Percentiles rank a stretch among this genome's conserved stretches.
Conservation (phyloP, 345 rosid species). For the Populus alba region DNA sequence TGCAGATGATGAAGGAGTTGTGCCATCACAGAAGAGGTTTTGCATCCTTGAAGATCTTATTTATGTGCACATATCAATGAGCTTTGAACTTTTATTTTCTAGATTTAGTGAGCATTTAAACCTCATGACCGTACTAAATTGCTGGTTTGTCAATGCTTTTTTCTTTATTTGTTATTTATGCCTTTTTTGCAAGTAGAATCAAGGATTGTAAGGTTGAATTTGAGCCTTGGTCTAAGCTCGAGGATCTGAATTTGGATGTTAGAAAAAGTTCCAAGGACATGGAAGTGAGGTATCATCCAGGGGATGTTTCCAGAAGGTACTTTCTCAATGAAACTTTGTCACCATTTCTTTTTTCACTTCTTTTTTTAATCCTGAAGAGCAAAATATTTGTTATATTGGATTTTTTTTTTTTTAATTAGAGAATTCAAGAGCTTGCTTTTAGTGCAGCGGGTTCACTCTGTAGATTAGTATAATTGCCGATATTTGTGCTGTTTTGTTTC, state of each 20-base stretch:
- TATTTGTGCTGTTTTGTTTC: background rate
- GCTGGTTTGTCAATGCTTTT: background rate
- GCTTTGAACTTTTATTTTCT: background rate
- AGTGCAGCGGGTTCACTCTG: background rate
- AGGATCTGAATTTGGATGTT: conserved; percentile 70
- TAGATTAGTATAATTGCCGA: background rate
- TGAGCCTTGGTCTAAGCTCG: conserved; percentile 72
- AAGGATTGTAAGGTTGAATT: conserved; percentile 51
- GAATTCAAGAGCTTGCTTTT: background rate
- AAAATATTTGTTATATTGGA: background rate
- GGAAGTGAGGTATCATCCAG: conserved; percentile 30
- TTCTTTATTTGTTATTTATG: conserved; percentile 2
- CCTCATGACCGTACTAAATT: background rate
- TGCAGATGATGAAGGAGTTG: conserved; percentile 32
- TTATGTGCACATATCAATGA: background rate
- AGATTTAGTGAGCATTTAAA: background rate
- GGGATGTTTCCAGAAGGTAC: conserved; percentile 42
- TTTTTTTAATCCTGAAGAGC: background rate
- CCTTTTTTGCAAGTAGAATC: conserved; percentile 29
- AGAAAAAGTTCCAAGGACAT: conserved; percentile 40
- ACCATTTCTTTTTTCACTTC: background rate
- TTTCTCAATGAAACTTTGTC: conserved; percentile 4
- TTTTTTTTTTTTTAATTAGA: background rate
- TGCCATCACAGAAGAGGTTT: conserved; percentile 48
- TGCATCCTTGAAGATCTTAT: conserved; percentile 10